Conservation (phyloP, 2,329 filamentous ascomycete species). For the Sarocladiaceae sp. region DNA sequence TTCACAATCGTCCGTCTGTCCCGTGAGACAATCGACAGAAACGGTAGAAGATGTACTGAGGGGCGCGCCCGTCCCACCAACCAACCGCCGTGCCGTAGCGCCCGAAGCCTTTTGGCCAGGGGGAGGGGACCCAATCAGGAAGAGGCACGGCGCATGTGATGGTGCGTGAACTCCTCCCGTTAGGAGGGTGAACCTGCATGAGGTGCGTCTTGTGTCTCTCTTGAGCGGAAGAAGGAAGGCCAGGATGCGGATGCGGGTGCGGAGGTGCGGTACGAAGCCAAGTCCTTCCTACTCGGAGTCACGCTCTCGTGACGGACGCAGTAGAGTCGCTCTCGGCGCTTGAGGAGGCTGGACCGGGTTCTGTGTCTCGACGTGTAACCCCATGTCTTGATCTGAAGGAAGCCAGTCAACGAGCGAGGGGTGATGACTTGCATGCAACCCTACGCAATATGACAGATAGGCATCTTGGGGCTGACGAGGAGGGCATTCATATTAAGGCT, state of each 20-base stretch:
- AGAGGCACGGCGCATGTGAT: neutral
- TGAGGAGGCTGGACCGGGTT: neutral
- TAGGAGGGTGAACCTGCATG: constrained; percentile 3
- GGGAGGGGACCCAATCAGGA: neutral
- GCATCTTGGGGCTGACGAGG: neutral
- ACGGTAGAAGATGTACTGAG: neutral
- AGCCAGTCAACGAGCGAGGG: neutral
- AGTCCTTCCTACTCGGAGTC: neutral
- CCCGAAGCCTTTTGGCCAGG: neutral
- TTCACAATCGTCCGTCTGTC: neutral
- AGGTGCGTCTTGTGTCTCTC: too few relatives aligned
- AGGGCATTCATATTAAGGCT: constrained; percentile 5
- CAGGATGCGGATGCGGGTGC: too few relatives aligned
- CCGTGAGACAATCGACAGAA: neutral
- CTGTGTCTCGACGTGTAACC: constrained; percentile 2
- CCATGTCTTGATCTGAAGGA: neutral
- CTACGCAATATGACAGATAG: constrained; percentile 2
- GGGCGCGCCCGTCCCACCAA: constrained; percentile 3
- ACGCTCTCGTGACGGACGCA: constrained; percentile 5
- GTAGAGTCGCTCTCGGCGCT: constrained; percentile 4
- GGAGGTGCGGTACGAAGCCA: neutral
- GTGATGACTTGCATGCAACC: constrained; percentile 2
- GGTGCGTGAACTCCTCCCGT: constrained; percentile 6
- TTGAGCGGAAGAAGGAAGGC: too few relatives aligned
- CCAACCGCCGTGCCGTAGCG: constrained; percentile 7